These are phyloP conservation scores for Podaxis sp. DNA, from an alignment of 768 basidiomycete species.

Conservation along the genomic window DNA sequence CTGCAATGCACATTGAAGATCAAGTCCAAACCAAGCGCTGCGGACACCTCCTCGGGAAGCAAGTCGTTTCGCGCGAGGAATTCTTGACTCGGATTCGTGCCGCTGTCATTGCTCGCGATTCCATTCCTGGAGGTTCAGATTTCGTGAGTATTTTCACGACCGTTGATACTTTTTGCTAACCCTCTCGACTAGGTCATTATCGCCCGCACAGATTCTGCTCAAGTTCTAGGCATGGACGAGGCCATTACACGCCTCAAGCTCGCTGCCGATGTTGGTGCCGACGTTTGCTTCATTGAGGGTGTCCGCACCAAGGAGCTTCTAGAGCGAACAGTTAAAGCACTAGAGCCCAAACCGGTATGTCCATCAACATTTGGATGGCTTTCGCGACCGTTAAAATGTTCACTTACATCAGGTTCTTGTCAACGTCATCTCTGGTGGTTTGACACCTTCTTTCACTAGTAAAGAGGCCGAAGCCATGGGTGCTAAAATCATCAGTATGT, in stretches of 20 bases:
- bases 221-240: slow-evolving; percentile 80
- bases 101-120: slow-evolving; percentile 74
- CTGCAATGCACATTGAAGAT: slow-evolving; percentile 78
- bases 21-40: slow-evolving; percentile 84
- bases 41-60: slow-evolving; percentile 78
- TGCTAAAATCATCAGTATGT: slow-evolving; percentile 71
- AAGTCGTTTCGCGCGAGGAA: slow-evolving; percentile 78
- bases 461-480: slow-evolving; percentile 68
- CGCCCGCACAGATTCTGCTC: slow-evolving; percentile 76
- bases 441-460: slow-evolving; percentile 73
- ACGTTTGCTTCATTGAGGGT: slow-evolving; percentile 82
- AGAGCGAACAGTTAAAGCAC: slow-evolving; percentile 59
- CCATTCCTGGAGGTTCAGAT: slow-evolving; percentile 73
- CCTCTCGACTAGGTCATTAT: slow-evolving; percentile 53
- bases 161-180: background rate
- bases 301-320: slow-evolving; percentile 69
- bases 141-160: slow-evolving; percentile 41
- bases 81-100: slow-evolving; percentile 74
- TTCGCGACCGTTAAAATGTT: background rate
- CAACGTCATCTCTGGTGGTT: slow-evolving; percentile 77
- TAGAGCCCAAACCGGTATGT: slow-evolving; percentile 69
- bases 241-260: slow-evolving; percentile 64
- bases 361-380: background rate
- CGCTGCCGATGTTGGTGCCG: slow-evolving; percentile 72
- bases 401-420: slow-evolving; percentile 53